Evolutionary conservation across 2,329 filamentous ascomycete species (phyloP).

Genomic region (Claviceps sp.): DNA sequence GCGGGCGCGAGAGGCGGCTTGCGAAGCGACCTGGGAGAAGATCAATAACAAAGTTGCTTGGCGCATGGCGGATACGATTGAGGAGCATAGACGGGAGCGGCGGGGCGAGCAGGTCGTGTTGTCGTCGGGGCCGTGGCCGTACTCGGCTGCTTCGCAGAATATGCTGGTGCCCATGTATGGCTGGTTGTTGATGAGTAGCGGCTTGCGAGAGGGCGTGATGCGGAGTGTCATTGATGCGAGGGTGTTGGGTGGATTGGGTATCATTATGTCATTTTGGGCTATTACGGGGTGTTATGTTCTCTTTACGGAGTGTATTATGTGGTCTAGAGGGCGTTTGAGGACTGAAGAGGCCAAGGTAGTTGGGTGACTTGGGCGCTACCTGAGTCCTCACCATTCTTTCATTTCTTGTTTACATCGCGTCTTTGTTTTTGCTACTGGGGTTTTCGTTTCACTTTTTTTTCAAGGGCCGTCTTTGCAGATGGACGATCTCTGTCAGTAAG

Average conservation of each 20-base stretch:
- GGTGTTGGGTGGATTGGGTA: slow-evolving; percentile 29
- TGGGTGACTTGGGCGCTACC: not conserved
- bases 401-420: not conserved
- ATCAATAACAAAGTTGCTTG: slow-evolving; percentile 58
- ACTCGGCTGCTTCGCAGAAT: slow-evolving; percentile 12
- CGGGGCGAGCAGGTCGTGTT: not conserved
- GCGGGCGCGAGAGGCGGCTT: slow-evolving; percentile 41
- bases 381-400: not conserved
- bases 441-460: too few species aligned
- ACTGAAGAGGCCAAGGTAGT: slow-evolving; percentile 9
- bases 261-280: slow-evolving; percentile 36
- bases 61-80: slow-evolving; percentile 43
- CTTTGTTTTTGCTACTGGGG: not conserved
- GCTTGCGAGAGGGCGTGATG: slow-evolving; percentile 22
- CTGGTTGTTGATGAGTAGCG: slow-evolving; percentile 30
- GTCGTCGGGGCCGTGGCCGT: not conserved
- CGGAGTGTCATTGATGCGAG: slow-evolving; percentile 28
- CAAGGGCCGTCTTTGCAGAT: too few species aligned
- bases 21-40: slow-evolving; percentile 52
- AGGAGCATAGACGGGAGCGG: slow-evolving; percentile 26
- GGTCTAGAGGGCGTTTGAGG: slow-evolving; percentile 21
- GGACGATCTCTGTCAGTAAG: too few species aligned
- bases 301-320: slow-evolving; percentile 32
- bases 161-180: slow-evolving; percentile 27
- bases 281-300: slow-evolving; percentile 34